Evolutionary conservation across 192 early-diverging fungal species (phyloP), one percentile per base, ranked within the genome.

Genomic region (Allomyces arbusculus): DNA sequence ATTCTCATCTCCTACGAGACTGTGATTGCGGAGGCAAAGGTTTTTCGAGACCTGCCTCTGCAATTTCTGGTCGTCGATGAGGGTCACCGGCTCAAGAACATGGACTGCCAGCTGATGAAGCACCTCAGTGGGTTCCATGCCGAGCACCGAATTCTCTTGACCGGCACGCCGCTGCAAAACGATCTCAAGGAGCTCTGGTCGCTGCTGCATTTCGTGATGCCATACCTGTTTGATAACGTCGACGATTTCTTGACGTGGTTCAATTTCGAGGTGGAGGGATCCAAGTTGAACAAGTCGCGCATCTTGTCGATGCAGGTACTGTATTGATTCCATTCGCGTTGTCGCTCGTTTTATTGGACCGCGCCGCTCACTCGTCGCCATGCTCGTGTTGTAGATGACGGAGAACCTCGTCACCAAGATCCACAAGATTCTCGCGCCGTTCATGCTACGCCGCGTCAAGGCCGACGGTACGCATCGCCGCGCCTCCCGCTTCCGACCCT

Each of bases 31-130:
- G 33, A 40, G 3, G 7, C 7, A 3, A 40, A 40, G 8, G 33
- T 40, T 0, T 40, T 40, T 8, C 33, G 33, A 8, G 33, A 40
- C 7, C 7, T 40, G 33, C 33, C 33, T 3, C 7, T 40, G 3
- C 33, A 40, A 69, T 94, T 87, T 64, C 83, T 96, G 40, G 84
- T 99, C 33, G 82, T 96, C 28, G 95, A 99, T 67, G 94, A 99
- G 77, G 95, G 90, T 9, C 95, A 99, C 73, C 84, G 92, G 58
- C 80, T 99, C 77, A 99, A 99, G 71, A 99, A 99, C 77, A 76
- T 91, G 74, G 86, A 95, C 68, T 94, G 92, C 76, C 87, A 86
- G 69, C 75, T 95, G 61, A 82, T 95, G 50, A 77, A 80, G 9
- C 93, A 95, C 62, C 78, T 98, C 28, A 95, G 94, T 67, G 73